Base-by-base conservation (phyloP, 129 eudicot species). In the Tanacetum coccineum region DNA sequence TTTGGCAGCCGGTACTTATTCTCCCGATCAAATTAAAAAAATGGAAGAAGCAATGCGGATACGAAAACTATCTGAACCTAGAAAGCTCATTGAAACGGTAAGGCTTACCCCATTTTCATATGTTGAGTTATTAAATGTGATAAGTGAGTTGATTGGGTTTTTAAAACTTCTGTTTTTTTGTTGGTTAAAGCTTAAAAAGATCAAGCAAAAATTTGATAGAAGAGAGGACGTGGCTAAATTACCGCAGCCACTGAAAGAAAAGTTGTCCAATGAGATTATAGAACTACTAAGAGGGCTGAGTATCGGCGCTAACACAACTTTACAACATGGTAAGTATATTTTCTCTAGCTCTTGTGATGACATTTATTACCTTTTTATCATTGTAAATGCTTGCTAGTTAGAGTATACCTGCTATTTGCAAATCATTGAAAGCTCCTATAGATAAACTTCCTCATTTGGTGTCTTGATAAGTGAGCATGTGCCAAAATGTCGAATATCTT, bases 31-130 rank as follows among this genome's bases (percentile, higher is more conserved):
- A 72, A 80, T 86, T 62, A 84, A 51, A 77, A 89, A 60, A 64
- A 94, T 89, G 96, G 95, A 94, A 87, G 99, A 94, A 52, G 81
- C 96, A 8, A 86, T 80, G 78, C 71, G 71, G 59, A 84, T 94
- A 70, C 82, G 97, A 9, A 89, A 79, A 70, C 85, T 77, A 60
- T 75, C 90, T 44, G 87, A 89, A 80, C 99, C 99, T 52, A 67
- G 69, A 55, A 84, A 87, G 57, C 96, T 94, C 64, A 79, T 94
- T 66, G 74, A 81, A 77, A 58, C 76, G 77, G 99, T 94, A 70
- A 86, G 84, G 17, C 18, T 59, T 48, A 10, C 40, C 62, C 19
- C 26, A 7, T 52, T 52, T 25, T 12, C 62, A 9, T 4, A 45
- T 50, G 56, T 51, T 62, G 67, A 48, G 18, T 45, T 77, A 57